Conservation (phyloP, 257 asterid genomes). For the Lycium barbarum region DNA sequence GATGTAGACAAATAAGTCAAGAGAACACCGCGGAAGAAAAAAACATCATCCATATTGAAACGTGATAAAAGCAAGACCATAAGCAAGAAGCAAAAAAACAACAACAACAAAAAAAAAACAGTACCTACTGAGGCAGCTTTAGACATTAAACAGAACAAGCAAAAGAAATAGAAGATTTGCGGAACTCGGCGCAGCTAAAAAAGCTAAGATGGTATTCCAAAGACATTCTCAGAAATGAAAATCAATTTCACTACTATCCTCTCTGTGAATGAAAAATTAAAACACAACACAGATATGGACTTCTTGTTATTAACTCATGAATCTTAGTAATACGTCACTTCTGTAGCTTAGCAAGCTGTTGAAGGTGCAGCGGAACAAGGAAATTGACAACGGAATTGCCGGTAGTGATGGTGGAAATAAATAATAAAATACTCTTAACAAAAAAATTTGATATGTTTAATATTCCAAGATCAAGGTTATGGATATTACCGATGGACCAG, state of each 20-base stretch:
- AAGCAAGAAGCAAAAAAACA: background rate
- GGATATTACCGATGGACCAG: constrained; percentile 86
- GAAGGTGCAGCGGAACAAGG: background rate
- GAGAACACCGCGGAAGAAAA: background rate
- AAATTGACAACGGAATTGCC: background rate
- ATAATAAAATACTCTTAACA: background rate
- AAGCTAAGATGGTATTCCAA: background rate
- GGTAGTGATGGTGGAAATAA: background rate
- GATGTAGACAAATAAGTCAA: background rate
- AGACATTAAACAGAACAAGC: background rate
- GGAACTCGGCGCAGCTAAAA: background rate
- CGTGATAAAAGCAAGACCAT: constrained; percentile 5
- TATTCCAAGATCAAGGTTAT: background rate
- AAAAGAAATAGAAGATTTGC: background rate
- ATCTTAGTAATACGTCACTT: background rate
- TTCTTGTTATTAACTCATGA: background rate
- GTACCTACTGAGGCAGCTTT: constrained; percentile 11
- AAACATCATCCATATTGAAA: background rate
- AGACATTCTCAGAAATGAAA: background rate
- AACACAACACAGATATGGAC: background rate
- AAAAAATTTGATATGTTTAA: background rate
- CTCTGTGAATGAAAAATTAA: constrained; percentile 14
- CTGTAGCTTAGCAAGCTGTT: background rate
- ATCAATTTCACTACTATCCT: background rate
- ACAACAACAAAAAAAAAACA: background rate